Conservation (phyloP, 768 basidiomycete genomes). For the Amanita exitialis region DNA sequence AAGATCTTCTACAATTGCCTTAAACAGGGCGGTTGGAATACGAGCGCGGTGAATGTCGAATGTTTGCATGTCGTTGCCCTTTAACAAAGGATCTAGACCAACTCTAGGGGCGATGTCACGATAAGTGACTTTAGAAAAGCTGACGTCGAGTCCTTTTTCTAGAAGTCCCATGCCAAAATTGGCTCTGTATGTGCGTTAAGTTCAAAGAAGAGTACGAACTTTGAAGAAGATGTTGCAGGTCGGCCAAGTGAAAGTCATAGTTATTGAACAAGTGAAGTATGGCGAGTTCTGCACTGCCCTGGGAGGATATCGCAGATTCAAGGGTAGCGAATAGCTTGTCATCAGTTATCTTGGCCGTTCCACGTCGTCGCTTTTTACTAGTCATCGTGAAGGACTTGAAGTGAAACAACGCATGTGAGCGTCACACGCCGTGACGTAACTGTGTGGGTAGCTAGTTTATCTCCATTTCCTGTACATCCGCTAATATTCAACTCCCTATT, state of each 20-base stretch:
- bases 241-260: constrained; percentile 7
- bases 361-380: constrained; percentile 6
- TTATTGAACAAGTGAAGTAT: constrained; percentile 7
- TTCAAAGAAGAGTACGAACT: constrained; percentile 5
- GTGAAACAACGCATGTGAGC: background rate
- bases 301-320: constrained; percentile 6
- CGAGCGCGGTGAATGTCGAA: constrained; percentile 14
- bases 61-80: constrained; percentile 9
- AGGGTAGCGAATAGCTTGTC: constrained; percentile 4
- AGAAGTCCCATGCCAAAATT: background rate
- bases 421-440: too few species aligned
- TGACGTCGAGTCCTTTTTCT: constrained; percentile 11
- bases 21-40: constrained; percentile 13
- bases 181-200: background rate
- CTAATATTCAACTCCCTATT: too few species aligned
- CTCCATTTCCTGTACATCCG: too few species aligned
- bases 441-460: too few species aligned
- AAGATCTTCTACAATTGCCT: constrained; percentile 11
- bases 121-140: constrained; percentile 12
- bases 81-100: constrained; percentile 8
- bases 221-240: constrained; percentile 7
- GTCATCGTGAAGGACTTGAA: background rate
- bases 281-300: constrained; percentile 9
- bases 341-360: constrained; percentile 3
- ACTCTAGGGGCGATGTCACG: constrained; percentile 11